Evolutionary conservation across 495 filamentous ascomycete species (phyloP).

Genomic region (Xylaria grammica): DNA sequence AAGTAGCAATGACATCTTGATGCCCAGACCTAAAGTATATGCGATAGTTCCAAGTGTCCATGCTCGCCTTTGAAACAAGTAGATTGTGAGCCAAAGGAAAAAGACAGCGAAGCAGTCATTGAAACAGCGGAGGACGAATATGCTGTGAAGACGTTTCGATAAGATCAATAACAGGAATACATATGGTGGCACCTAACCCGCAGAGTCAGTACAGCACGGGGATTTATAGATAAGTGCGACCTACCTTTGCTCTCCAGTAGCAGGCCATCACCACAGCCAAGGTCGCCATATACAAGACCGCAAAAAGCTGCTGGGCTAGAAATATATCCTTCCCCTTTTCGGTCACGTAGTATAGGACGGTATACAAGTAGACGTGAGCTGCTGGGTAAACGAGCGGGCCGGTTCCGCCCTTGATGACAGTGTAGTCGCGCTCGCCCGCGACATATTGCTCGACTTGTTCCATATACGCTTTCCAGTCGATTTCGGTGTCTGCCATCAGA

Average conservation of each 20-base stretch:
- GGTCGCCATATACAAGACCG: slow-evolving; percentile 73
- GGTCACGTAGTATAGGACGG: slow-evolving; percentile 77
- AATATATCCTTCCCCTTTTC: slow-evolving; percentile 76
- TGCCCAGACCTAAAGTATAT: slow-evolving; percentile 79
- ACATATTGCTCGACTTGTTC: slow-evolving; percentile 82
- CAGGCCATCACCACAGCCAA: slow-evolving; percentile 79
- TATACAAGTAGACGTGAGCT: slow-evolving; percentile 91
- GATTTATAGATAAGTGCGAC: slow-evolving; percentile 9
- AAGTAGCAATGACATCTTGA: slow-evolving; percentile 93
- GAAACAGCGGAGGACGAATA: slow-evolving; percentile 91
- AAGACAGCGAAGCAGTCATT: slow-evolving; percentile 90
- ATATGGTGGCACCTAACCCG: slow-evolving; percentile 78
- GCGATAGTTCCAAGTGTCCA: slow-evolving; percentile 74
- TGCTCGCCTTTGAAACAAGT: slow-evolving; percentile 69
- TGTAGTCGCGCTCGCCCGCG: slow-evolving; percentile 87
- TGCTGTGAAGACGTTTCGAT: slow-evolving; percentile 91
- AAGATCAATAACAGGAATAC: slow-evolving; percentile 85
- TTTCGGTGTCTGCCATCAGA: slow-evolving; percentile 80
- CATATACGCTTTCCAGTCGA: slow-evolving; percentile 98
- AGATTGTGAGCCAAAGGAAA: slow-evolving; percentile 81
- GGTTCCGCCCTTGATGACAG: slow-evolving; percentile 81
- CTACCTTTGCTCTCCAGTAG: slow-evolving; percentile 74
- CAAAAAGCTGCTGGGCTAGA: slow-evolving; percentile 81
- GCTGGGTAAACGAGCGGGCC: slow-evolving; percentile 95
- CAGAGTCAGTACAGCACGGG: slow-evolving; percentile 12